Percentiles rank a stretch among this genome's conserved stretches.
Evolutionary conservation across 768 basidiomycete genomes (phyloP).

Genomic region (Mrakia gelida): DNA sequence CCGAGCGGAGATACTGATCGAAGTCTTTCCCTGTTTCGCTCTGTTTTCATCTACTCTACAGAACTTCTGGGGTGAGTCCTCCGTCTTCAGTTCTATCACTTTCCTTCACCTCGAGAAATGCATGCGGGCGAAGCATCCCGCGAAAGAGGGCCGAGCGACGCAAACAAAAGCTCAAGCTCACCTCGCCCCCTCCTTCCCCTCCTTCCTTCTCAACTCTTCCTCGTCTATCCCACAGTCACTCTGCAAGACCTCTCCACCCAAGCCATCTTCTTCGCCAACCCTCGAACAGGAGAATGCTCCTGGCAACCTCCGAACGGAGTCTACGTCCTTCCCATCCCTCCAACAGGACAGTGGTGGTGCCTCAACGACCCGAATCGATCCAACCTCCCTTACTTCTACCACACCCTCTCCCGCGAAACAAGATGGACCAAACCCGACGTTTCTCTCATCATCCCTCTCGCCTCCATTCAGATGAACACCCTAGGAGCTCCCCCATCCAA

Average conservation of each 20-base stretch:
- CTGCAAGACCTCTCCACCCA: not conserved
- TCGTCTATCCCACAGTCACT: not conserved
- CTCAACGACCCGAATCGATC: slow-evolving; percentile 75
- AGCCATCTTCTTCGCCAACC: slow-evolving; percentile 74
- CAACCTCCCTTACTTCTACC: slow-evolving; percentile 87
- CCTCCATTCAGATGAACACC: slow-evolving; percentile 64
- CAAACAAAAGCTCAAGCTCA: not conserved
- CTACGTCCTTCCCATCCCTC: slow-evolving; percentile 77
- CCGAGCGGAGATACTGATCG: not conserved
- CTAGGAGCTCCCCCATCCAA: slow-evolving; percentile 20
- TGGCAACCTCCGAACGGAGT: slow-evolving; percentile 89
- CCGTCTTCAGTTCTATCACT: not conserved
- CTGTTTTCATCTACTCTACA: not conserved
- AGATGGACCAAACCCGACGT: slow-evolving; percentile 83
- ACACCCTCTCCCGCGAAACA: slow-evolving; percentile 78
- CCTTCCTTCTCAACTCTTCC: not conserved
- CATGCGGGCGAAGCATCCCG: not conserved
- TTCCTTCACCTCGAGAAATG: not conserved
- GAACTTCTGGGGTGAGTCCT: slow-evolving; percentile 14
- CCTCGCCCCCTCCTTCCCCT: too few species aligned
- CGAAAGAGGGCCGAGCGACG: not conserved
- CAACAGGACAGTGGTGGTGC: slow-evolving; percentile 95
- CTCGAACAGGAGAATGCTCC: slow-evolving; percentile 82
- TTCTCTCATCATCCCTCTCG: slow-evolving; percentile 82
- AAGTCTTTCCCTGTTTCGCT: not conserved